Evolutionary conservation across 169 alveolate genomes (phyloP).

Genomic region (Eimeria maxima): DNA sequence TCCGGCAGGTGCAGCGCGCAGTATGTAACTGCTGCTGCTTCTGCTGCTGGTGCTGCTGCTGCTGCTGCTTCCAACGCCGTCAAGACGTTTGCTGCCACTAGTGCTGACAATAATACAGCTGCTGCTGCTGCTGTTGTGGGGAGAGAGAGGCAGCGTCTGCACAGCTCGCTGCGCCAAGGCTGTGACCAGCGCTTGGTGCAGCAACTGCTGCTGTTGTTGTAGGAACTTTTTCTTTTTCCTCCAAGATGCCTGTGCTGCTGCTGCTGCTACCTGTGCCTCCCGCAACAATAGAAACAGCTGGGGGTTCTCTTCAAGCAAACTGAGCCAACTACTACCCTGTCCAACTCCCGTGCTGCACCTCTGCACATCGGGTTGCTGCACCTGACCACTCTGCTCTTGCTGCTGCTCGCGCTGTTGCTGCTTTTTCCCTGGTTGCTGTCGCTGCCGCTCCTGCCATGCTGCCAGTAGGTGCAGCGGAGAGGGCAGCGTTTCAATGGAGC

Average conservation of each 20-base stretch:
- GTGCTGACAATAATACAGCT: background rate
- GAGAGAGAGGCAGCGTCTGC: background rate
- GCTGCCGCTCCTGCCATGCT: constrained; percentile 4
- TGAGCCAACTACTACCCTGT: background rate
- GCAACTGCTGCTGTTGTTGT: constrained; percentile 24
- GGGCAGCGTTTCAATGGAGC: background rate
- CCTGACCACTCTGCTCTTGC: background rate
- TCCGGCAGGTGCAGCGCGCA: constrained; percentile 25
- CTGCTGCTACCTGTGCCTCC: constrained; percentile 18
- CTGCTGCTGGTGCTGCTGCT: constrained; percentile 11
- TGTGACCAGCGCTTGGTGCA: background rate
- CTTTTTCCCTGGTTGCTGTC: background rate
- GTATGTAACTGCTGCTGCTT: constrained; percentile 11
- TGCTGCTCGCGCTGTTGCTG: background rate
- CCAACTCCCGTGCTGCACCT: background rate
- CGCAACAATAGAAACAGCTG: constrained; percentile 15
- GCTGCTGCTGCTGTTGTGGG: constrained; percentile 18
- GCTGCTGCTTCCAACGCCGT: background rate
- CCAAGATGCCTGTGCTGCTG: background rate
- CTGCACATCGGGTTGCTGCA: background rate
- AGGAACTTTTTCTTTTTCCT: background rate
- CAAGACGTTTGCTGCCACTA: background rate
- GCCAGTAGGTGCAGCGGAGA: background rate
- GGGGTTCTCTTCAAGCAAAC: background rate
- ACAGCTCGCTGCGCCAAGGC: constrained; percentile 38